phyloP scores from a whole-genome alignment of 768 basidiomycete genomes.

The Russula ochroleuca region DNA sequence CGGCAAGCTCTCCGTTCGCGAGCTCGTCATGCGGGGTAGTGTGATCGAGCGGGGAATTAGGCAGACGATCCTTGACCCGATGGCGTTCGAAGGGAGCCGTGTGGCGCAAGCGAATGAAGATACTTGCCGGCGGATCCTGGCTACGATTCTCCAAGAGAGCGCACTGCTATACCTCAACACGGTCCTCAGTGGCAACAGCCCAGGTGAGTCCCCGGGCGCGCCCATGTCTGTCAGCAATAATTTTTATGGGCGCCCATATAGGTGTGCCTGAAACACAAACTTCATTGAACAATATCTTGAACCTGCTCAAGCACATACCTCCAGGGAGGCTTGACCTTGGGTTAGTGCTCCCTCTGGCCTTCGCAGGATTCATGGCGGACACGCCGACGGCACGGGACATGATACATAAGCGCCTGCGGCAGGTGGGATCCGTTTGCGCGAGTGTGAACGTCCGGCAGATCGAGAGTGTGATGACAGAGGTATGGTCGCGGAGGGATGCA shows the following conservation, averaged over 20 bases:
- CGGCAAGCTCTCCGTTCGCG: constrained; percentile 66
- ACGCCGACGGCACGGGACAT: constrained; percentile 19
- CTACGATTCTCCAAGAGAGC: constrained; percentile 25
- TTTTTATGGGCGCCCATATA: constrained; percentile 16
- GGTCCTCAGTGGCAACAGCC: constrained; percentile 26
- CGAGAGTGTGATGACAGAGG: constrained; percentile 21
- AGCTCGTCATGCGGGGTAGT: constrained; percentile 69
- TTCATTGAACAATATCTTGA: constrained; percentile 22
- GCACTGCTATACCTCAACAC: constrained; percentile 28
- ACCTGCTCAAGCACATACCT: constrained; percentile 24
- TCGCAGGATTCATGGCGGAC: constrained; percentile 23
- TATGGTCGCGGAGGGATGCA: constrained; percentile 26
- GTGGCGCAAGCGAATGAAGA: constrained; percentile 11
- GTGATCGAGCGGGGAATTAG: constrained; percentile 63
- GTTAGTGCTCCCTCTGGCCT: constrained; percentile 23
- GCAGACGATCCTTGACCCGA: constrained; percentile 37
- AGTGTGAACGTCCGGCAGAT: constrained; percentile 26
- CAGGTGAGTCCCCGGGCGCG: constrained; percentile 20
- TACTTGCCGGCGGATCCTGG: constrained; percentile 26
- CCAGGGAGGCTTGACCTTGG: constrained; percentile 23
- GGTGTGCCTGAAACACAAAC: constrained; percentile 28
- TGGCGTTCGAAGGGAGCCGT: constrained; percentile 39
- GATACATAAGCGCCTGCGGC: constrained; percentile 22
- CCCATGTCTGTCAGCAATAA: neutral
- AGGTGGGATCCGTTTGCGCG: constrained; percentile 12